A percentile compares a stretch with the other conserved stretches of the same genome.
Conservation (phyloP, 345 rosid genomes). For the Eucalyptus virginea region DNA sequence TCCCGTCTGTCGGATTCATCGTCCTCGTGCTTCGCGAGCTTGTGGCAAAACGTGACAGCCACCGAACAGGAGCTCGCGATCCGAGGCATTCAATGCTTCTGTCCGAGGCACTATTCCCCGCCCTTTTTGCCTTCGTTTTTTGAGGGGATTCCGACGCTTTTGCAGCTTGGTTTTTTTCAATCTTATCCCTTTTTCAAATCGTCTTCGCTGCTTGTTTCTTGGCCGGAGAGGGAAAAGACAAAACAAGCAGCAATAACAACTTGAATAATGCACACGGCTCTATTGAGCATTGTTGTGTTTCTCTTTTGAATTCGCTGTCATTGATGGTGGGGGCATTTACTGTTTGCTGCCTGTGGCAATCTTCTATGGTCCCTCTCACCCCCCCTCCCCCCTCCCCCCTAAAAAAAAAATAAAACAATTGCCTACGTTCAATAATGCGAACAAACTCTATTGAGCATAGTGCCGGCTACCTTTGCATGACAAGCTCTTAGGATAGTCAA, state of each 20-base stretch:
- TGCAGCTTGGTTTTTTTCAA: not conserved
- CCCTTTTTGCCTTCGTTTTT: not conserved
- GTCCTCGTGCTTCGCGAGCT: not conserved
- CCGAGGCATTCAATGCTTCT: not conserved
- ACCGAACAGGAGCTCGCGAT: conserved; percentile 15
- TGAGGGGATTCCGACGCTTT: not conserved
- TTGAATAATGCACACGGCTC: too few species aligned
- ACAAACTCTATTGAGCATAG: not conserved
- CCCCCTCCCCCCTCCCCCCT: too few species aligned
- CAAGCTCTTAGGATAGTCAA: not conserved
- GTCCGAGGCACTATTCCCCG: not conserved
- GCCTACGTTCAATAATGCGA: not conserved
- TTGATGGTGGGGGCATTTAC: not conserved
- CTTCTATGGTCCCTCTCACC: too few species aligned
- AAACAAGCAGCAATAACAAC: too few species aligned
- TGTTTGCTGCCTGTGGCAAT: too few species aligned
- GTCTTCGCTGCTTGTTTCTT: not conserved
- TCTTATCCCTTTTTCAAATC: not conserved
- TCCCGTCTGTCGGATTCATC: not conserved
- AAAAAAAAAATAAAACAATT: not conserved
- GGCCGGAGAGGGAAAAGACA: not conserved
- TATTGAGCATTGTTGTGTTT: not conserved
- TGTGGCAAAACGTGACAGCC: conserved; percentile 9
- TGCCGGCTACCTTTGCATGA: not conserved
- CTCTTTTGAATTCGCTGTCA: not conserved